phyloP scores from a whole-genome alignment of 2,329 filamentous ascomycete genomes.

The Aspergillus ochraceoroseus region DNA sequence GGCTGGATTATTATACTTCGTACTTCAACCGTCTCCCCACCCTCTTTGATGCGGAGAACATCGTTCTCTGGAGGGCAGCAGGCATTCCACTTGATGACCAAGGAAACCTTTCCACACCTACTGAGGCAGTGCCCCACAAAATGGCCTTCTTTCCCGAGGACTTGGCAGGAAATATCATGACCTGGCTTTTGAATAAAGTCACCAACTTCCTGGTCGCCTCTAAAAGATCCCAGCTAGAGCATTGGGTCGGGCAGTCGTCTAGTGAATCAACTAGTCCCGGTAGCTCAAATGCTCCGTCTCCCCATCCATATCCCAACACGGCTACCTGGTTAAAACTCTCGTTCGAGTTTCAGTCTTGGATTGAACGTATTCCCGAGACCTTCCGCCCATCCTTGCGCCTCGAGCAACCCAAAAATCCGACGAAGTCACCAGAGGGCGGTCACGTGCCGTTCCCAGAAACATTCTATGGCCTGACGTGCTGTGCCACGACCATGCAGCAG shows the following conservation, averaged over 20 bases:
- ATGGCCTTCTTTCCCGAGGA: conserved; percentile 53
- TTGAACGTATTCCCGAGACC: conserved; percentile 53
- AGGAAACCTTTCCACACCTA: conserved; percentile 41
- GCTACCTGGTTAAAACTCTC: conserved; percentile 51
- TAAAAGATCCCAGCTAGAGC: conserved; percentile 46
- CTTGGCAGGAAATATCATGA: conserved; percentile 56
- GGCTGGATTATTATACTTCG: conserved; percentile 58
- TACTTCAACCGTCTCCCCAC: conserved; percentile 57
- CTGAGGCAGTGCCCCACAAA: conserved; percentile 22
- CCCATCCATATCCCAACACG: conserved; percentile 46
- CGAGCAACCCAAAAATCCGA: conserved; percentile 35
- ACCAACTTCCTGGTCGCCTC: conserved; percentile 59
- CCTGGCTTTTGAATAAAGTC: conserved; percentile 59
- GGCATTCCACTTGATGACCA: conserved; percentile 53
- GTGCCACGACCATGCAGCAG: conserved; percentile 59
- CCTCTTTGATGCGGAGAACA: conserved; percentile 54
- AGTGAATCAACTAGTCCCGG: conserved; percentile 42
- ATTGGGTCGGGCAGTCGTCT: conserved; percentile 31
- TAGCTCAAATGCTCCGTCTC: conserved; percentile 4
- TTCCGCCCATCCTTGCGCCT: conserved; percentile 53
- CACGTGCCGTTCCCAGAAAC: conserved; percentile 49
- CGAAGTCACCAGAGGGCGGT: conserved; percentile 30
- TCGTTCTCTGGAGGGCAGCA: conserved; percentile 57
- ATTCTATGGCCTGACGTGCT: conserved; percentile 59
- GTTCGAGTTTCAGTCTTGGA: conserved; percentile 55